Base-by-base conservation (phyloP, 73 alveolate species). In the Paramecium caudatum region DNA sequence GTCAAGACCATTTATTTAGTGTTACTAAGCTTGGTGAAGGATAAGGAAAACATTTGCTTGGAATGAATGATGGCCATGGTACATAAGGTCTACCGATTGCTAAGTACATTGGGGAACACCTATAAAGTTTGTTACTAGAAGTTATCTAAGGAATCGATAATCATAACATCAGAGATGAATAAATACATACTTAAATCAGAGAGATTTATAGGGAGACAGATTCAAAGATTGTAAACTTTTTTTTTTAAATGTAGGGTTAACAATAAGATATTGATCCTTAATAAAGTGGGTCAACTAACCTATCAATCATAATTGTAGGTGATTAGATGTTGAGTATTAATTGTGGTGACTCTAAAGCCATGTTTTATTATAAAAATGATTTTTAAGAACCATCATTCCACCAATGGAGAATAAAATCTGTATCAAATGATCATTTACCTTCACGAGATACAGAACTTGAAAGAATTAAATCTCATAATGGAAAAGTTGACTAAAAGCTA, bases 21-120 rank as follows among this genome's bases (percentile, higher is more conserved):
- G 30, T 27, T 27, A 55, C 80, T 55, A 55, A 55, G 80, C 23
- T 55, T 10, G 80, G 80, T 10, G 80, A 55, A 27, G 80, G 80
- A 55, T 27, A 55, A 27, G 80, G 80, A 19, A 55, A 55, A 55
- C 80, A 55, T 55, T 7, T 55, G 30, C 30, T 55, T 55, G 30
- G 23, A 4, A 27, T 55, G 30, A 55, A 55, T 27, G 80, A 55
- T 21, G 80, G 80, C 13, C 80, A 55, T 55, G 80, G 80, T 43
- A 55, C 80, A 55, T 55, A 37, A 55, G 80, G 80, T 55, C 80
- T 55, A 55, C 80, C 80, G 23, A 55, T 55, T 27, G 80, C 80
- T 12, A 55, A 21, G n/a, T 55, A 27, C 30, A 43, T 55, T 4
- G 80, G 80, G 12, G 30, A 27, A 43, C 46, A 55, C 23, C 30